phyloP scores from a whole-genome alignment of 2,329 filamentous ascomycete species.

The Zasmidium citrigriseum region DNA sequence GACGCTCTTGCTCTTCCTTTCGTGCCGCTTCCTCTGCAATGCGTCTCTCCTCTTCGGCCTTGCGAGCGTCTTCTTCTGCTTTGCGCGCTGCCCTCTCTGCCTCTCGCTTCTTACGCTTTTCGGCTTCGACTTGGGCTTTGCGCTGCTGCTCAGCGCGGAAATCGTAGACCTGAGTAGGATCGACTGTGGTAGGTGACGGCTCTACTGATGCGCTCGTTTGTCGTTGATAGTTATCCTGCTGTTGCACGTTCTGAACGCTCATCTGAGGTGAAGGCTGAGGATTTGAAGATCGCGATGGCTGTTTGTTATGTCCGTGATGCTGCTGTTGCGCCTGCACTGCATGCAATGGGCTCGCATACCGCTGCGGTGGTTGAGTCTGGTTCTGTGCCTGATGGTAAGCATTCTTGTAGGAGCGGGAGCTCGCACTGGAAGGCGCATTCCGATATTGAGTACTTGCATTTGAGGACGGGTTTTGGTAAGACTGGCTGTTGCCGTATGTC shows the following conservation, averaged over 20 bases:
- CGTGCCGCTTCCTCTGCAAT: slow-evolving; percentile 37
- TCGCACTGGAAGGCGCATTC: slow-evolving; percentile 25
- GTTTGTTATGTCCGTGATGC: slow-evolving; percentile 23
- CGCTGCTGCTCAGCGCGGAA: slow-evolving; percentile 53
- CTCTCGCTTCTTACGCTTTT: slow-evolving; percentile 31
- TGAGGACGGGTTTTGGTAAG: slow-evolving; percentile 12
- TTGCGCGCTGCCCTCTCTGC: slow-evolving; percentile 35
- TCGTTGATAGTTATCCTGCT: slow-evolving; percentile 21
- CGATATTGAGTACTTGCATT: slow-evolving; percentile 21
- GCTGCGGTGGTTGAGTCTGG: slow-evolving; percentile 24
- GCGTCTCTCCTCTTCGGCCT: slow-evolving; percentile 30
- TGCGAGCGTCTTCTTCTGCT: slow-evolving; percentile 33
- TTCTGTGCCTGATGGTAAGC: slow-evolving; percentile 22
- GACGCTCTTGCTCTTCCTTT: slow-evolving; percentile 26
- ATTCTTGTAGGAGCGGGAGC: slow-evolving; percentile 16
- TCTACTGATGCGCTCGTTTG: slow-evolving; percentile 31
- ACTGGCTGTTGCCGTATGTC: slow-evolving; percentile 15
- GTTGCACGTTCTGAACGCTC: slow-evolving; percentile 17
- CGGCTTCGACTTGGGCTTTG: slow-evolving; percentile 36
- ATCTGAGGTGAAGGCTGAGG: slow-evolving; percentile 29
- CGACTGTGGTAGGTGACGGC: slow-evolving; percentile 47
- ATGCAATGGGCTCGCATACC: slow-evolving; percentile 34
- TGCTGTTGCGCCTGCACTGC: slow-evolving; percentile 31
- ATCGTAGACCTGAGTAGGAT: slow-evolving; percentile 57
- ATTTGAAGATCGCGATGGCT: slow-evolving; percentile 23